Base-by-base conservation (phyloP, 2,329 filamentous ascomycete genomes). In the Myriosclerotinia scirpicola region DNA sequence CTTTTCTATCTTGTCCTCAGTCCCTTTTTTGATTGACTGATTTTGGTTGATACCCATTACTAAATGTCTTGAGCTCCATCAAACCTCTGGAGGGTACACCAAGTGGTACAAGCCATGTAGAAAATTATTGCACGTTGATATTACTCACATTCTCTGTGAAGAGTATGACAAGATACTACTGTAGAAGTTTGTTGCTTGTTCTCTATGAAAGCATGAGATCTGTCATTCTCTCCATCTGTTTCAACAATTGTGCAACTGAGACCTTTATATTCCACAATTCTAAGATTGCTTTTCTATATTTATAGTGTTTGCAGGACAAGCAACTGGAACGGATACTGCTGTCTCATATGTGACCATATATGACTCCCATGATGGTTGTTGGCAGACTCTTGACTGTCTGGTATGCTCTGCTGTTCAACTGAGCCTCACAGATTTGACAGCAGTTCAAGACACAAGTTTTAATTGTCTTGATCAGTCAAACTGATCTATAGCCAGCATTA, bases 171-270 rank as follows among this genome's bases (percentile, higher is more conserved):
- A n/a, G 58, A 50, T 38, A n/a, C 1, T 17, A 50, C 38, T 7
- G 20, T 30, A 26, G 20, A 26, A 38, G 58, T 60, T 60, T 60
- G 58, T 44, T 60, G 44, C 58, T 60, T 60, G 58, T 60, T n/a
- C 22, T 12, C 3, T 26, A 50, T 50, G 20, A 22, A 59, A 59
- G 3, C 42, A 30, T 22, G 11, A 15, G 11, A 46, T 22, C 42
- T 59, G 42, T 6, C 42, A 38, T 50, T 22, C 44, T 22, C 44
- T 50, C 38, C 46, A 17, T 60, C 14, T 36, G 14, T 50, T n/a
- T 50, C 14, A 50, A 30, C 17, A 26, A 5, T 58, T 38, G 58
- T 60, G 44, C n/a, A 60, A 60, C 44, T 38, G n/a, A 14, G 3
- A 22, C n/a, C 34, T 26, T 22, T 2, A 22, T 11, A 6, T 26